These are phyloP conservation scores for Talaromyces liani DNA, from an alignment of 495 filamentous ascomycete genomes.

Conservation along the genomic window DNA sequence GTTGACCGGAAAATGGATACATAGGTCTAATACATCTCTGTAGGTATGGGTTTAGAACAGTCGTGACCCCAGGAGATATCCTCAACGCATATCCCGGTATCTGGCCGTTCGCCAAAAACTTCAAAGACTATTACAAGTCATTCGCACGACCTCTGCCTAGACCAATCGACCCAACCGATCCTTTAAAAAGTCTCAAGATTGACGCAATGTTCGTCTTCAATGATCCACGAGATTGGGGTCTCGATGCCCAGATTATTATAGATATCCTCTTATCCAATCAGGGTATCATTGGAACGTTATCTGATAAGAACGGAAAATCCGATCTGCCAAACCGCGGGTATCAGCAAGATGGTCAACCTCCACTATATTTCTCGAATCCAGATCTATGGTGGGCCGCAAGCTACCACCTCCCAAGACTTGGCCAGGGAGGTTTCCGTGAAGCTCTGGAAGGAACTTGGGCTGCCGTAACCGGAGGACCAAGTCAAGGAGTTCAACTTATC, in stretches of 20 bases:
- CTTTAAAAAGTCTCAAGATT: slow-evolving; percentile 53
- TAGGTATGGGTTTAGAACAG: slow-evolving; percentile 77
- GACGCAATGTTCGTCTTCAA: slow-evolving; percentile 85
- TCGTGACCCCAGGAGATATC: slow-evolving; percentile 82
- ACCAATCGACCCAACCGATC: slow-evolving; percentile 25
- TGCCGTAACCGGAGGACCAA: slow-evolving; percentile 56
- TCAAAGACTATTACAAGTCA: slow-evolving; percentile 50
- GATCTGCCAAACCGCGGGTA: slow-evolving; percentile 64
- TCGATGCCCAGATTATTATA: slow-evolving; percentile 74
- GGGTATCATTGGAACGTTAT: slow-evolving; percentile 73
- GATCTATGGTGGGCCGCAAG: slow-evolving; percentile 82
- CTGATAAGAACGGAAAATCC: slow-evolving; percentile 45
- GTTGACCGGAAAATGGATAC: neutral
- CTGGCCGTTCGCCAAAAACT: slow-evolving; percentile 70
- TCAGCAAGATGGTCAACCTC: slow-evolving; percentile 71
- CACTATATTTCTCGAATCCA: slow-evolving; percentile 80
- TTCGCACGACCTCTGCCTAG: slow-evolving; percentile 54
- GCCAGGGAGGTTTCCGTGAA: slow-evolving; percentile 85
- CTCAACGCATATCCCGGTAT: slow-evolving; percentile 61
- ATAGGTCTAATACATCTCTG: neutral
- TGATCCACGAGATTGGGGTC: slow-evolving; percentile 88
- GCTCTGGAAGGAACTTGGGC: slow-evolving; percentile 73
- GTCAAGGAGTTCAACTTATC: slow-evolving; percentile 48
- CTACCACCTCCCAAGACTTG: slow-evolving; percentile 80
- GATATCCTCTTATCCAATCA: slow-evolving; percentile 70